Percentiles rank a stretch among this genome's conserved stretches.
These are phyloP conservation scores for Carex sylvatica DNA, from an alignment of 202 grass and related monocot genomes.

Conservation along the genomic window DNA sequence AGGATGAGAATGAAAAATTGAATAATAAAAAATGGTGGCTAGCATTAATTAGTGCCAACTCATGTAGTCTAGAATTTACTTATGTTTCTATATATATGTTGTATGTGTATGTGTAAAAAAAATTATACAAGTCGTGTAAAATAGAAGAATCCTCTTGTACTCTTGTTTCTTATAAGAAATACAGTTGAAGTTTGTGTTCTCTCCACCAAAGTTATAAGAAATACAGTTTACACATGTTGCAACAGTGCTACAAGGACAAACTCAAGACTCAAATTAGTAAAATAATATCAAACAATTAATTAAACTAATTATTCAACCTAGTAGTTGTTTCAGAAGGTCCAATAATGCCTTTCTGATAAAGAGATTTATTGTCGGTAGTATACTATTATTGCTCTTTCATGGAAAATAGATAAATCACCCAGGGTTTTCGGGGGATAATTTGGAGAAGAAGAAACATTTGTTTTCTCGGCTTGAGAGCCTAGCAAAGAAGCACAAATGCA, in stretches of 20 bases:
- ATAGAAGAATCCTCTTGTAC: too few species aligned
- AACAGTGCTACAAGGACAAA: neutral
- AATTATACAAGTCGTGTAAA: too few species aligned
- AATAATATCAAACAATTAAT: neutral
- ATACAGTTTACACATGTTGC: neutral
- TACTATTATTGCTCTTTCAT: neutral
- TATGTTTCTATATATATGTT: too few species aligned
- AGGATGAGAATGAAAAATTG: too few species aligned
- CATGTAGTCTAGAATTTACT: too few species aligned
- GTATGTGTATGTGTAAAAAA: too few species aligned
- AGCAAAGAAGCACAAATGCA: constrained; percentile 23
- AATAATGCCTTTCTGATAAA: neutral
- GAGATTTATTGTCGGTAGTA: neutral
- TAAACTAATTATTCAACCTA: neutral
- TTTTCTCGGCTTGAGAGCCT: constrained; percentile 21
- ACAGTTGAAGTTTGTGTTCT: too few species aligned
- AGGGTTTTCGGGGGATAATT: constrained; percentile 26
- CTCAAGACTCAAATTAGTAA: neutral
- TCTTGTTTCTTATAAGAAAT: too few species aligned
- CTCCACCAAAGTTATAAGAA: too few species aligned
- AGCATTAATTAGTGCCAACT: too few species aligned
- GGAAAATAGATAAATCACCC: neutral
- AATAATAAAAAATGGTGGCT: too few species aligned
- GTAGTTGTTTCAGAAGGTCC: neutral
- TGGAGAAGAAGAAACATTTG: constrained; percentile 30